Percentiles rank a stretch among this genome's conserved stretches.
These are phyloP conservation scores for Aphanoascus verrucosus DNA, from an alignment of 2,329 filamentous ascomycete species.

Conservation along the genomic window DNA sequence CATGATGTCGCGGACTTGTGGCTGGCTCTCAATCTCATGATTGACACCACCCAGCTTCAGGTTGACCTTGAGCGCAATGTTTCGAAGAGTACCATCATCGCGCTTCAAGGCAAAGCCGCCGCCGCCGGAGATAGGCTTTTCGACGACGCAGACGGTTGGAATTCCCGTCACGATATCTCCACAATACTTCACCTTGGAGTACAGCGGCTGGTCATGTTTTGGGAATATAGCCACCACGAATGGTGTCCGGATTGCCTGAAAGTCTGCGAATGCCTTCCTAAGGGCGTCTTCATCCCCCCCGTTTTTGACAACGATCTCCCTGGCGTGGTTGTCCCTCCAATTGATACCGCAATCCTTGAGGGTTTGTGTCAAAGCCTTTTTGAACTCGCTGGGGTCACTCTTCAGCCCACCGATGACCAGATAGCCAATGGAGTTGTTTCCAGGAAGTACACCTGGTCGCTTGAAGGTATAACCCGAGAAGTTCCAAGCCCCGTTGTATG, in stretches of 20 bases:
- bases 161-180: conserved; percentile 17
- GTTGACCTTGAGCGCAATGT: conserved; percentile 69
- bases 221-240: conserved; percentile 18
- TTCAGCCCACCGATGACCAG: background rate
- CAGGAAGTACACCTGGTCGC: background rate
- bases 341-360: conserved; percentile 6
- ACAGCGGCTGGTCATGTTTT: conserved; percentile 13
- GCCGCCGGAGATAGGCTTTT: conserved; percentile 2
- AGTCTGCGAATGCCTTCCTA: background rate
- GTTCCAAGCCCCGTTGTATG: conserved; percentile 10
- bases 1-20: conserved; percentile 50
- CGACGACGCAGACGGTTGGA: conserved; percentile 16
- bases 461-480: background rate
- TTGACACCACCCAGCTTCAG: conserved; percentile 63
- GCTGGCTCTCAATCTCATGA: conserved; percentile 49
- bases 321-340: conserved; percentile 1
- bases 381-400: background rate
- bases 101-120: background rate
- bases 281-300: background rate
- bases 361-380: background rate
- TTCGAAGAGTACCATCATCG: conserved; percentile 35
- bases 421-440: background rate
- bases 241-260: background rate
- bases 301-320: background rate
- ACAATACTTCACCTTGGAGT: conserved; percentile 17